Percentiles rank a stretch among this genome's conserved stretches.
These are phyloP conservation scores for Pleurotus cornucopiae DNA, from an alignment of 768 basidiomycete genomes.

Conservation along the genomic window DNA sequence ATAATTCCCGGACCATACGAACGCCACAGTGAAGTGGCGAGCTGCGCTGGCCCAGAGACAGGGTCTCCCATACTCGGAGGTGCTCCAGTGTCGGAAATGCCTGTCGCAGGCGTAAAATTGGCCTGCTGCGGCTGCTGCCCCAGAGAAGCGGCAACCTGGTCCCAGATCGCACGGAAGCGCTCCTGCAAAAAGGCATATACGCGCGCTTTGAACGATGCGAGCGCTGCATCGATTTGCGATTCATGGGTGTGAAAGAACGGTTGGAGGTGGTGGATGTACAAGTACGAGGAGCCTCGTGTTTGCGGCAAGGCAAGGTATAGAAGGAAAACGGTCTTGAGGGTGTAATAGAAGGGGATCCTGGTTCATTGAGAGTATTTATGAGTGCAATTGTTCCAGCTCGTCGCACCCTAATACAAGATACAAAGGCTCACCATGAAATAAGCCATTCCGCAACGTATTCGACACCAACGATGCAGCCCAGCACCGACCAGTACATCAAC, in stretches of 20 bases:
- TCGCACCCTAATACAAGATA: too few species aligned
- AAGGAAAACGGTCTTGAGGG: conserved; percentile 78
- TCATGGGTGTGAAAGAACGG: conserved; percentile 86
- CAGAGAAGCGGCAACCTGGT: conserved; percentile 46
- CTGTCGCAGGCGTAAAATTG: conserved; percentile 14
- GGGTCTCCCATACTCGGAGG: conserved; percentile 49
- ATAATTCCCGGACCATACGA: conserved; percentile 72
- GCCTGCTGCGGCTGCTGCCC: conserved; percentile 31
- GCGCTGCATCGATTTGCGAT: conserved; percentile 74
- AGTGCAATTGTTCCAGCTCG: conserved; percentile 9
- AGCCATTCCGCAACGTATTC: conserved; percentile 88
- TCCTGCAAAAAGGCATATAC: conserved; percentile 65
- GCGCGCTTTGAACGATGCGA: conserved; percentile 59
- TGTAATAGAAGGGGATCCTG: conserved; percentile 89
- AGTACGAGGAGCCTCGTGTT: conserved; percentile 80
- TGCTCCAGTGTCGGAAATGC: conserved; percentile 20
- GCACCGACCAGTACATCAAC: conserved; percentile 97
- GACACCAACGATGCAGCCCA: conserved; percentile 74
- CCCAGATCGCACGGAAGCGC: conserved; percentile 62
- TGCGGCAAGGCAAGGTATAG: conserved; percentile 90
- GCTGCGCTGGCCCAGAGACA: conserved; percentile 59
- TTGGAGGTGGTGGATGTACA: conserved; percentile 76
- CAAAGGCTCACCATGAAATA: conserved; percentile 67
- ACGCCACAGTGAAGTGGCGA: conserved; percentile 68
- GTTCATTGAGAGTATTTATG: conserved; percentile 4